phyloP scores from a whole-genome alignment of 2,329 filamentous ascomycete genomes.

The Penicillium olsonii region DNA sequence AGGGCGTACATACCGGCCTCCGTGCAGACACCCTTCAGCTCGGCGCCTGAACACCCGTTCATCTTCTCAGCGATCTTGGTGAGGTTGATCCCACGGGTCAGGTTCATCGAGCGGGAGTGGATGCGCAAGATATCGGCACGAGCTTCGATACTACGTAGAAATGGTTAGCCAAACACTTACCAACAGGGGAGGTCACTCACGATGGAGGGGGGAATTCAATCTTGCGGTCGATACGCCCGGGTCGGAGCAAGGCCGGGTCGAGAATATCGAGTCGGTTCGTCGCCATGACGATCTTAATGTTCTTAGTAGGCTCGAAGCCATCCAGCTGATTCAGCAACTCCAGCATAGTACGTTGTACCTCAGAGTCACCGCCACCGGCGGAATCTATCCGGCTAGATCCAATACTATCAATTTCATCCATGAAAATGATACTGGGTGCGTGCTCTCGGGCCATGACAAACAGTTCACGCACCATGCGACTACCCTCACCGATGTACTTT shows the following conservation, averaged over 20 bases:
- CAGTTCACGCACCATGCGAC: constrained; percentile 95
- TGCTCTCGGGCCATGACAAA: constrained; percentile 99
- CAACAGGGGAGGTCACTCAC: constrained; percentile 34
- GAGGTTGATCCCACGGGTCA: constrained; percentile 95
- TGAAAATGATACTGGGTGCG: constrained; percentile 98
- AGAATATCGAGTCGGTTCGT: constrained; percentile 97
- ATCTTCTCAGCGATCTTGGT: constrained; percentile 99
- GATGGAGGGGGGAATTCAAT: constrained; percentile 98
- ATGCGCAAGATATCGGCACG: constrained; percentile 97
- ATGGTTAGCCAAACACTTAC: constrained; percentile 16
- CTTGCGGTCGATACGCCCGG: constrained; percentile 97
- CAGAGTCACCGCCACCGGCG: constrained; percentile 90
- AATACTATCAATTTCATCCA: constrained; percentile 99
- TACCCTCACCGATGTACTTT: constrained; percentile 98
- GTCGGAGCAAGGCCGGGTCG: constrained; percentile 88
- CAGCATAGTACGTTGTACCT: constrained; percentile 98
- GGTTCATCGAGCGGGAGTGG: constrained; percentile 96
- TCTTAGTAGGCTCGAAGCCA: constrained; percentile 98
- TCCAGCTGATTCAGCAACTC: constrained; percentile 98
- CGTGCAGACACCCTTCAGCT: constrained; percentile 98
- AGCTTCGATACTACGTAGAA: constrained; percentile 68
- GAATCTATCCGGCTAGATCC: constrained; percentile 96
- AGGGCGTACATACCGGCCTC: constrained; percentile 98
- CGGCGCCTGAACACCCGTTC: constrained; percentile 97
- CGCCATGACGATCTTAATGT: constrained; percentile 99